phyloP scores from a whole-genome alignment of 192 early-diverging fungal species.

The Mortierella alpina region DNA sequence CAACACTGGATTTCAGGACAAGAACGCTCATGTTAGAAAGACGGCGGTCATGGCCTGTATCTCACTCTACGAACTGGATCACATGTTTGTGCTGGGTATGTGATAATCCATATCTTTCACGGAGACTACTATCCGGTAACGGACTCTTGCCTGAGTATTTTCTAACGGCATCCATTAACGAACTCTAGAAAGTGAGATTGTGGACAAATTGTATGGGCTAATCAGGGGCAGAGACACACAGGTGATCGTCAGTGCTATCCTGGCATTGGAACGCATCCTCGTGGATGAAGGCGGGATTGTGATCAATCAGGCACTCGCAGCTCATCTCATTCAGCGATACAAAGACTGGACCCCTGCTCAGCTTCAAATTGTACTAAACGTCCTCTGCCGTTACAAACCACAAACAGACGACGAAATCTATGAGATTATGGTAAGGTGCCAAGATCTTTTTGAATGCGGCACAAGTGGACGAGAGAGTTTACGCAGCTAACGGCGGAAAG shows the following conservation, averaged over 20 bases:
- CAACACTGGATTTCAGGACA: constrained; percentile 42
- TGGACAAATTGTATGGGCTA: constrained; percentile 45
- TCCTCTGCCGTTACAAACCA: constrained; percentile 51
- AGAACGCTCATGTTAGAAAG: constrained; percentile 56
- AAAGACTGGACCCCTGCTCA: constrained; percentile 51
- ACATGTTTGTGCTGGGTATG: constrained; percentile 52
- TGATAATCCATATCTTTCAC: background rate
- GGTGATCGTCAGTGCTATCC: constrained; percentile 44
- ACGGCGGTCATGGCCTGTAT: constrained; percentile 52
- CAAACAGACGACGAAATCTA: constrained; percentile 47
- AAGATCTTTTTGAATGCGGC: background rate
- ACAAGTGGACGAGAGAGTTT: background rate
- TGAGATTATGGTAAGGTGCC: constrained; percentile 49
- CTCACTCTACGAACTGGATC: constrained; percentile 51
- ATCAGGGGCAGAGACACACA: constrained; percentile 48
- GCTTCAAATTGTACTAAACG: constrained; percentile 38
- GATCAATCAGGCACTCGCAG: constrained; percentile 33
- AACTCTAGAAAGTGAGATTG: constrained; percentile 49
- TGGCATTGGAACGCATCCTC: constrained; percentile 49
- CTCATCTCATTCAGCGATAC: constrained; percentile 36
- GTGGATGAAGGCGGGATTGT: constrained; percentile 50
- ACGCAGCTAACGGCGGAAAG: background rate
- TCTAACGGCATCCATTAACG: background rate
- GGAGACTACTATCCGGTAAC: background rate
- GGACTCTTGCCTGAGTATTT: background rate